Base-by-base conservation (phyloP, 768 basidiomycete species). In the Mycena haematopus region DNA sequence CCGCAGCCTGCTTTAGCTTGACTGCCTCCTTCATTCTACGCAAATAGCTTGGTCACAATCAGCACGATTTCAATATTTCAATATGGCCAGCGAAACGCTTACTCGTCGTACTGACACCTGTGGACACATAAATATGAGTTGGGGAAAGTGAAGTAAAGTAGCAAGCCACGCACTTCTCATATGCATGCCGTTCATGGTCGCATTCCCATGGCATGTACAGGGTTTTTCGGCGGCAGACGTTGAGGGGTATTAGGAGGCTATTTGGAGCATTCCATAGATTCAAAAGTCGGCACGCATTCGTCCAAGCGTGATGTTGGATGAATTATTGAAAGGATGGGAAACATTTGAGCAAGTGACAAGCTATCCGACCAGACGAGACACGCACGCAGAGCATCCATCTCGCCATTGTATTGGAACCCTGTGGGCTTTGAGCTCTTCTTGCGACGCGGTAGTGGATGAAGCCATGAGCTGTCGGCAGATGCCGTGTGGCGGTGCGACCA, bases 91-190 rank as follows among this genome's bases (percentile, higher is more conserved):
- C 29, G 17, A 40, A 35, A 10, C 15, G 85, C 91, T 74, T 75
- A 96, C 95, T 97, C 95, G 68, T 95, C 92, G 73, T 95, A 96
- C 78, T 97, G 95, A 72, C 95, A 96, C 78, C 94, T 96, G 63
- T 1, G 21, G 31, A 57, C 52, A 11, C 24, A n/a, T 42, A 7
- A 7, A 42, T 50, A 35, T 27, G 25, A 58, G 52, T 50, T 47
- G 40, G 35, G 31, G 15, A 56, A 47, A 19, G 60, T 13, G 27
- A 40, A 58, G n/a, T 38, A 31, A 40, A 52, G 14, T 42, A 46
- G 33, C 21, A 24, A 38, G 24, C 40, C 19, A 81, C 88, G 70
- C 72, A 91, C 93, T 92, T 88, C 80, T 96, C 93, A 72, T 96
- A 92, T 35, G 81, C 80, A 73, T 93, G 90, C 64, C 89, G 82